A percentile compares a stretch with the other conserved stretches of the same genome.
phyloP scores from a whole-genome alignment of 257 asterid species.

The Ajuga chamaepitys region DNA sequence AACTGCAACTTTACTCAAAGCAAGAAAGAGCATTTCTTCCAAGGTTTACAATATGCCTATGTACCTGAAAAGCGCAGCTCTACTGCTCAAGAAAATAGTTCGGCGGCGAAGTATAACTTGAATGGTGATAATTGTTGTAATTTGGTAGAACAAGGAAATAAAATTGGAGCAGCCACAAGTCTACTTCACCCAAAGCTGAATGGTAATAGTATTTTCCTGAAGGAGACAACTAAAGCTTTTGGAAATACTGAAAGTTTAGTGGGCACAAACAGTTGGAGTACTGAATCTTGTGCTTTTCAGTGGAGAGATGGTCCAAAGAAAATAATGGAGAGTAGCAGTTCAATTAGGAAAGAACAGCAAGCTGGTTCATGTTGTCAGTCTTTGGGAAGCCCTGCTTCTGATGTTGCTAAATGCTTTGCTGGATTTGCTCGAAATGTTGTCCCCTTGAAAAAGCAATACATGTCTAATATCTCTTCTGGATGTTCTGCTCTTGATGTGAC shows the following conservation, averaged over 20 bases:
- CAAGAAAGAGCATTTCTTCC: slow-evolving; percentile 26
- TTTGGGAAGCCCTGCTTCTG: slow-evolving; percentile 16
- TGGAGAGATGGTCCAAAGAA: slow-evolving; percentile 57
- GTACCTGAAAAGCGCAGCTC: slow-evolving; percentile 22
- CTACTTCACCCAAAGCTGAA: slow-evolving; percentile 21
- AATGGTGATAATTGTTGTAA: slow-evolving; percentile 12
- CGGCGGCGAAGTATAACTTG: slow-evolving; percentile 17
- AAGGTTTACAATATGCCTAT: slow-evolving; percentile 19
- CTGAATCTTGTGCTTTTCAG: slow-evolving; percentile 32
- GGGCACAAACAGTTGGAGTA: slow-evolving; percentile 17
- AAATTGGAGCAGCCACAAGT: slow-evolving; percentile 21
- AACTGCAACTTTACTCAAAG: slow-evolving; percentile 19
- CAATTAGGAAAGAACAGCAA: slow-evolving; percentile 22
- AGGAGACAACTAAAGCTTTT: slow-evolving; percentile 25
- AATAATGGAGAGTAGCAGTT: slow-evolving; percentile 16
- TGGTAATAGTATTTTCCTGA: slow-evolving; percentile 11
- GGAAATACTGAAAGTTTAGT: slow-evolving; percentile 13
- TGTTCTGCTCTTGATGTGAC: slow-evolving; percentile 48
- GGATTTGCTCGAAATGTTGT: slow-evolving; percentile 21
- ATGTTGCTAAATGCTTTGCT: slow-evolving; percentile 22
- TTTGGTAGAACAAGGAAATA: slow-evolving; percentile 15
- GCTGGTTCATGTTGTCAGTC: slow-evolving; percentile 9
- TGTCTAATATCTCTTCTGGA: slow-evolving; percentile 41
- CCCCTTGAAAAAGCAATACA: slow-evolving; percentile 35
- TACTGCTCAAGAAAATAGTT: slow-evolving; percentile 16